Base-by-base conservation (phyloP, 73 alveolate species). In the Chromera velia region DNA sequence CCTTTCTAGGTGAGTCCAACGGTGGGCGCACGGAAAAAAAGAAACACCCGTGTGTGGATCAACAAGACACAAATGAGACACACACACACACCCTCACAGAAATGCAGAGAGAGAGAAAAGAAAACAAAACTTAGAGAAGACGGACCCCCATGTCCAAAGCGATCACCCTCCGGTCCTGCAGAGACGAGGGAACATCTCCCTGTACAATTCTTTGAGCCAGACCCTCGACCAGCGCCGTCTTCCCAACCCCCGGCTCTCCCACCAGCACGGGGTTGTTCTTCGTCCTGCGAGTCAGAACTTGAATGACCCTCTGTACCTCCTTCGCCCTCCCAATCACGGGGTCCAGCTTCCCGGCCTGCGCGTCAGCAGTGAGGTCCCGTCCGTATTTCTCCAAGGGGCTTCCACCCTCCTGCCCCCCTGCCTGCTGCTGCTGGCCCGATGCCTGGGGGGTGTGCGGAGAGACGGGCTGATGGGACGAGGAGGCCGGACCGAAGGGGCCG, bases 201-300 rank as follows among this genome's bases (percentile, higher is more conserved):
- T 47, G 48, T 48, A 78, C 79, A 13, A 78, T 73, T 9, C 85
- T 72, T 30, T 69, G 77, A 32, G 85, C 85, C 73, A 78, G 33
- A 32, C 85, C 85, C 79, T 78, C 85, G 30, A 72, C 85, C 30
- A 78, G 67, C 47, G 85, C 85, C 70, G 27, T 55, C 70, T 40
- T 40, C 22, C 55, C 55, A 4, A 40, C 55, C 22, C 55, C 55
- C 9, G 70, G 70, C 28, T 17, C 32, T 22, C 70, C 70, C 28
- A 55, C n/a, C 9, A 55, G 30, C 32, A 17, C 27, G 32, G 30
- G 32, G 30, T 55, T 55, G 70, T 55, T 55, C 24, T 55, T 55
- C 9, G 70, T 55, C 9, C 70, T 24, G 1, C 70, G 70, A 7
- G 70, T 22, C 28, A 55, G 30, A 1, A 55, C 30, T 29, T 55